phyloP scores from a whole-genome alignment of 2,329 filamentous ascomycete genomes.

The Phyllosticta paracitricarpa region DNA sequence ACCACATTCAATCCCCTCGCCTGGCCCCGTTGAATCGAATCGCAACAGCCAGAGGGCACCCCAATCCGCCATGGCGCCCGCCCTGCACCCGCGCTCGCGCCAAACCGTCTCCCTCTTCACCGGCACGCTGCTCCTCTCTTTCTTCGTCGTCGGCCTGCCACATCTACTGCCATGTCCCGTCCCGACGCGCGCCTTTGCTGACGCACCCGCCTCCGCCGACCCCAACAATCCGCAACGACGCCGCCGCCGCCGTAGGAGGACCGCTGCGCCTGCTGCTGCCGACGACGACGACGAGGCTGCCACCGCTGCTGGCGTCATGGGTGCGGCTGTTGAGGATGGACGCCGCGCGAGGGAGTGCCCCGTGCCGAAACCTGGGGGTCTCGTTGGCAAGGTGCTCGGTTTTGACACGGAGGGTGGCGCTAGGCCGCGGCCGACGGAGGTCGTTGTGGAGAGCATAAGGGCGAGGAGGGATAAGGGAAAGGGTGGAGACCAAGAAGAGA shows the following conservation, averaged over 20 bases:
- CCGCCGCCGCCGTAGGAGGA: slow-evolving; percentile 32
- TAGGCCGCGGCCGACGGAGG: slow-evolving; percentile 10
- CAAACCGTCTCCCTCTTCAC: slow-evolving; percentile 93
- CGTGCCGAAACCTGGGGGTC: slow-evolving; percentile 77
- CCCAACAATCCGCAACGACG: slow-evolving; percentile 17
- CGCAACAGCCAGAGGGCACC: background rate
- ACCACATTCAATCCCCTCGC: background rate
- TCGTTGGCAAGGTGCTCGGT: slow-evolving; percentile 66
- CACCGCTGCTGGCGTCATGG: slow-evolving; percentile 12
- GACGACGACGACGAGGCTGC: slow-evolving; percentile 9
- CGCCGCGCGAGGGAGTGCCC: slow-evolving; percentile 64
- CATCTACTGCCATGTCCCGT: slow-evolving; percentile 88
- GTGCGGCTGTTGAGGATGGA: slow-evolving; percentile 17
- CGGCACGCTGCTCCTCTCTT: slow-evolving; percentile 79
- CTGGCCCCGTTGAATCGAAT: background rate
- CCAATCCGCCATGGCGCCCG: slow-evolving; percentile 54
- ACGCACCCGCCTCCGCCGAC: slow-evolving; percentile 22
- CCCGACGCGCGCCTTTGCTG: slow-evolving; percentile 58
- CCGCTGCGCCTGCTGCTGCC: slow-evolving; percentile 25
- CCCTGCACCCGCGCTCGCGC: slow-evolving; percentile 86
- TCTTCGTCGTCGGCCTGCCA: slow-evolving; percentile 83
- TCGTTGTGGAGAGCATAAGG: slow-evolving; percentile 11
- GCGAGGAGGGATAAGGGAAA: slow-evolving; percentile 6
- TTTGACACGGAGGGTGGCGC: slow-evolving; percentile 39
- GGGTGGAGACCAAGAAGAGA: background rate